Percentiles rank a stretch among this genome's conserved stretches.
Conservation (phyloP, 2,329 filamentous ascomycete species). For the Aureobasidium vineae region DNA sequence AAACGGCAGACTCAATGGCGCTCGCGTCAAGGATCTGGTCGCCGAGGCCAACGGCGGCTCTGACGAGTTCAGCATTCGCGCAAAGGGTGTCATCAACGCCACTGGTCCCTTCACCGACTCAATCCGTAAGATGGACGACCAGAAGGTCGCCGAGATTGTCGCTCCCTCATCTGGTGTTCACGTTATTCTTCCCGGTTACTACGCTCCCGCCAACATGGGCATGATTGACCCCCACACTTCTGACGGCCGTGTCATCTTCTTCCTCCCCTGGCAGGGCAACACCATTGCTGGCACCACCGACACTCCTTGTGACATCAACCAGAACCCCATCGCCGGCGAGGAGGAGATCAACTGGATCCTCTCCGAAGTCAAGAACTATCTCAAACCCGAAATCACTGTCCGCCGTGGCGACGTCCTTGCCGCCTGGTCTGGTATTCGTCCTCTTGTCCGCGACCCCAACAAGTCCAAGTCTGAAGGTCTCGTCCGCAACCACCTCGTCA, state of each 20-base stretch:
- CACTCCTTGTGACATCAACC: slow-evolving; percentile 67
- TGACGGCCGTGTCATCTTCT: slow-evolving; percentile 88
- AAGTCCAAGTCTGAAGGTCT: slow-evolving; percentile 82
- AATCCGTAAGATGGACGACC: slow-evolving; percentile 81
- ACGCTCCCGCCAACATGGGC: slow-evolving; percentile 81
- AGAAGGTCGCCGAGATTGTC: slow-evolving; percentile 70
- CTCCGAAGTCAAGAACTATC: slow-evolving; percentile 75
- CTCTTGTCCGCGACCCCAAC: slow-evolving; percentile 81
- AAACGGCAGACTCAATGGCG: slow-evolving; percentile 70
- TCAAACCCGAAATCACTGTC: slow-evolving; percentile 80
- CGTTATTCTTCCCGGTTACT: slow-evolving; percentile 83
- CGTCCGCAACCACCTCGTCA: slow-evolving; percentile 81
- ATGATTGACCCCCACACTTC: slow-evolving; percentile 83
- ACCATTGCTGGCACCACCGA: slow-evolving; percentile 89
- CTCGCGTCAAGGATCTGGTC: slow-evolving; percentile 68
- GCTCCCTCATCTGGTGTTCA: slow-evolving; percentile 83
- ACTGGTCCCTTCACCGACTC: slow-evolving; percentile 86
- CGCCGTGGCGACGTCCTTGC: slow-evolving; percentile 83
- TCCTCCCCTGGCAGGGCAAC: slow-evolving; percentile 90
- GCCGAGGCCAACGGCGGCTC: slow-evolving; percentile 61
- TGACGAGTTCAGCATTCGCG: slow-evolving; percentile 67
- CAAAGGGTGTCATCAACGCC: slow-evolving; percentile 82
- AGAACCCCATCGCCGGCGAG: slow-evolving; percentile 74
- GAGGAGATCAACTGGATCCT: slow-evolving; percentile 87
- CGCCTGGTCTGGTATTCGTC: slow-evolving; percentile 85